Conservation (phyloP, 306 rosid genomes). For the Potentilla sterilis region DNA sequence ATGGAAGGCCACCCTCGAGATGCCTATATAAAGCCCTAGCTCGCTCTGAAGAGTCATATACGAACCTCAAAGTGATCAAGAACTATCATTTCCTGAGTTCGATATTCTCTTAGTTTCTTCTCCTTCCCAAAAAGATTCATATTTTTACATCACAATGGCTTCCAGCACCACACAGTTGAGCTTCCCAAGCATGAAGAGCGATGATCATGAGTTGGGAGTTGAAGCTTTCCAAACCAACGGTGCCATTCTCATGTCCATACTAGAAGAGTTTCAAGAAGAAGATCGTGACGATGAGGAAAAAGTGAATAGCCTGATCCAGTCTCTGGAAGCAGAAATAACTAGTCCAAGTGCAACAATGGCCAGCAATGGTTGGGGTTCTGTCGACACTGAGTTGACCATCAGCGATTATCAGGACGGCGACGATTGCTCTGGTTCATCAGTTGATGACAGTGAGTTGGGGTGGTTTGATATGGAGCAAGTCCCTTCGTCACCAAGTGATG, state of each 20-base stretch:
- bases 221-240: conserved; percentile 32
- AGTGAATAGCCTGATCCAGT: conserved; percentile 47
- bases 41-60: not conserved
- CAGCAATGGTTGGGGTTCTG: not conserved
- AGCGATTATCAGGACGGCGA: conserved; percentile 4
- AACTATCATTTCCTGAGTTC: not conserved
- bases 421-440: conserved; percentile 31
- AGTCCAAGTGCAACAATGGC: not conserved
- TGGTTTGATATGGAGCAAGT: conserved; percentile 34
- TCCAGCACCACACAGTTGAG: conserved; percentile 3
- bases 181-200: conserved; percentile 8
- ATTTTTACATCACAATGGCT: not conserved
- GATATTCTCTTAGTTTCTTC: not conserved
- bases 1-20: not conserved
- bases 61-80: not conserved
- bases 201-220: conserved; percentile 19
- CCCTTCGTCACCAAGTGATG: conserved; percentile 30
- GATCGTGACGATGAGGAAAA: conserved; percentile 40
- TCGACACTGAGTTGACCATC: not conserved
- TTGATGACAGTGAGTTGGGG: conserved; percentile 16
- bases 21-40: not conserved
- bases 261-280: conserved; percentile 47
- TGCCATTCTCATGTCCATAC: conserved; percentile 38
- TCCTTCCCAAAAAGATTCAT: not conserved
- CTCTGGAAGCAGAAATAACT: conserved; percentile 48